These are phyloP conservation scores for Neckera pumila DNA, from an alignment of 225 moss, liverwort and hornwort species.

Conservation along the genomic window DNA sequence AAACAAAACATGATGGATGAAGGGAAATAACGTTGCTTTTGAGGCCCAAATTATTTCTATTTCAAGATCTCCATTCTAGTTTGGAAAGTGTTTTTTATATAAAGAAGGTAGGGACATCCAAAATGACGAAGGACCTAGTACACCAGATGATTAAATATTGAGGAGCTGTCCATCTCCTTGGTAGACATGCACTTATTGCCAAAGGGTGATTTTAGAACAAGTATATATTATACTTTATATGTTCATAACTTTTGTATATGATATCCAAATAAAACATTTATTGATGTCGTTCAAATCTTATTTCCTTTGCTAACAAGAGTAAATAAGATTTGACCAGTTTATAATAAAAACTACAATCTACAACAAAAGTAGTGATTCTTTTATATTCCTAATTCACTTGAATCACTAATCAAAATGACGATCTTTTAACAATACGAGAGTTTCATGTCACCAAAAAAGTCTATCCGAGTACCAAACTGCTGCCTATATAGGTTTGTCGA, in stretches of 20 bases:
- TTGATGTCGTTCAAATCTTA: rapidly evolving
- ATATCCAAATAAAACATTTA: background rate
- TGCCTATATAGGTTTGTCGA: background rate
- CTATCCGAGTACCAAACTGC: rapidly evolving
- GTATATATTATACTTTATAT: background rate
- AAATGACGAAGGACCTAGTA: background rate
- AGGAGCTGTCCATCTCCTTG: background rate
- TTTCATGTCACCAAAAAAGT: background rate
- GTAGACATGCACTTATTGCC: background rate
- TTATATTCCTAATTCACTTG: background rate
- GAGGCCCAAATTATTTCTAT: no score
- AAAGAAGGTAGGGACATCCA: background rate
- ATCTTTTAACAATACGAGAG: background rate
- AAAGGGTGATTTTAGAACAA: background rate
- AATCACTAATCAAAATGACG: background rate
- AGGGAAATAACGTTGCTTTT: rapidly evolving
- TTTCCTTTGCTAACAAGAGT: background rate
- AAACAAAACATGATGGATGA: background rate
- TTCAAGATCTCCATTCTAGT: background rate
- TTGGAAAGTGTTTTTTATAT: background rate
- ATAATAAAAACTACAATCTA: background rate
- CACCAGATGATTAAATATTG: background rate
- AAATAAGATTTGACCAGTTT: background rate
- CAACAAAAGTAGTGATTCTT: background rate
- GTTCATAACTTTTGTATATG: background rate